A percentile compares a stretch with the other conserved stretches of the same genome.
These are phyloP conservation scores for Colletotrichum karsti DNA, from an alignment of 2,329 filamentous ascomycete genomes.

Conservation along the genomic window DNA sequence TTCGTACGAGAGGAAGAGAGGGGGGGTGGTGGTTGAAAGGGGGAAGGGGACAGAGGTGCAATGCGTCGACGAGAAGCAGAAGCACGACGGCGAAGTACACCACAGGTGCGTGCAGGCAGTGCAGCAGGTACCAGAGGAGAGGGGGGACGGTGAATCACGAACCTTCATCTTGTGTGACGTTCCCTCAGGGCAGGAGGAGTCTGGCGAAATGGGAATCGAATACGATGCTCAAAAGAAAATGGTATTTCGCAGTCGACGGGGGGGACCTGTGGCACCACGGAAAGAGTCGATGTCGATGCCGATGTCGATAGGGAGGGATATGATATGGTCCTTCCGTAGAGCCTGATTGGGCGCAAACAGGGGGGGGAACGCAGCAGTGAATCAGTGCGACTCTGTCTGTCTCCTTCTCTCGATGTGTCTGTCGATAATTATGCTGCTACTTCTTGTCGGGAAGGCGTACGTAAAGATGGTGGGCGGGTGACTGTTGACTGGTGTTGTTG, in stretches of 20 bases:
- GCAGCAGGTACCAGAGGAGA: constrained; percentile 13
- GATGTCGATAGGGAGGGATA: constrained; percentile 7
- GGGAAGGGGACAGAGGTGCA: neutral
- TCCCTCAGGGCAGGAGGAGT: neutral
- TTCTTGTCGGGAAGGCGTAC: neutral
- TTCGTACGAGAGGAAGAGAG: neutral
- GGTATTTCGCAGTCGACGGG: neutral
- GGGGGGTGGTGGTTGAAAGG: neutral
- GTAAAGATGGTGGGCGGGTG: constrained; percentile 19
- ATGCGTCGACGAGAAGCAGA: no score
- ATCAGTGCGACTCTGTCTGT: neutral
- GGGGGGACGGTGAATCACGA: constrained; percentile 19
- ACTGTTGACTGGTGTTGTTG: neutral
- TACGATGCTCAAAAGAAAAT: constrained; percentile 4
- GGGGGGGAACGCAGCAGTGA: constrained; percentile 6
- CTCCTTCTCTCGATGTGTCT: neutral
- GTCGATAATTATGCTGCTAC: neutral
- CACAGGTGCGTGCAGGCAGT: no score
- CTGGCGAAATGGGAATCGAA: neutral
- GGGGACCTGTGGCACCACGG: constrained; percentile 10
- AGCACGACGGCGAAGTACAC: no score
- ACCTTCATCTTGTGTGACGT: constrained; percentile 33
- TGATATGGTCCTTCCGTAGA: constrained; percentile 1
- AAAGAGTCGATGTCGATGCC: no score
- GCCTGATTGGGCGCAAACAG: constrained; percentile 16